These are phyloP conservation scores for Xerocomus potaroensis DNA, from an alignment of 768 basidiomycete species.

Conservation along the genomic window DNA sequence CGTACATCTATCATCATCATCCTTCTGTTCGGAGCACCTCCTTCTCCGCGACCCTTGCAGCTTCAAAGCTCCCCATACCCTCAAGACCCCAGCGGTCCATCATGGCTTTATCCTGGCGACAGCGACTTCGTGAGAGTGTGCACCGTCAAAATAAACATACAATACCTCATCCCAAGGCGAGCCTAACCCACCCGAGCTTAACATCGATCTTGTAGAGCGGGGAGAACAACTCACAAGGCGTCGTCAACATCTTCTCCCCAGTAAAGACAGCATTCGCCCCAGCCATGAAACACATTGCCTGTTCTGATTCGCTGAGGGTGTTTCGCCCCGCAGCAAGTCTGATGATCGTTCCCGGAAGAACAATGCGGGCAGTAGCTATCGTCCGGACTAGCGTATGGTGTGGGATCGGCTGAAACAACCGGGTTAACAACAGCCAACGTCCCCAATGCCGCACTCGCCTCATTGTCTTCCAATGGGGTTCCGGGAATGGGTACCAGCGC, in stretches of 20 bases:
- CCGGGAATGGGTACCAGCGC: constrained; percentile 94
- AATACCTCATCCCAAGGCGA: constrained; percentile 91
- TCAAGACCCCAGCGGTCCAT: constrained; percentile 89
- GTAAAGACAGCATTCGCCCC: constrained; percentile 98
- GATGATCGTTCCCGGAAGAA: constrained; percentile 89
- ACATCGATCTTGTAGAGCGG: not conserved
- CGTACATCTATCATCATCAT: too few relatives aligned
- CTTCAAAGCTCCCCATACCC: constrained; percentile 90
- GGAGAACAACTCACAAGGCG: constrained; percentile 66
- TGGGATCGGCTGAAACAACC: constrained; percentile 57
- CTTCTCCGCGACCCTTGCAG: constrained; percentile 53
- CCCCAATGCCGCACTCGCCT: constrained; percentile 43
- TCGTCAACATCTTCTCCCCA: constrained; percentile 97
- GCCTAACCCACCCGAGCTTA: constrained; percentile 40
- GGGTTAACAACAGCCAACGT: constrained; percentile 6
- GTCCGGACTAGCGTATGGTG: constrained; percentile 87
- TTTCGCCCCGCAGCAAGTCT: constrained; percentile 93
- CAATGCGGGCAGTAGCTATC: constrained; percentile 91
- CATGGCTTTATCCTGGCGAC: constrained; percentile 80
- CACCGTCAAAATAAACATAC: not conserved
- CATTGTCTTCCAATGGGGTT: constrained; percentile 88
- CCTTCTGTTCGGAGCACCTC: too few relatives aligned
- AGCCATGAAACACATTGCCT: constrained; percentile 98
- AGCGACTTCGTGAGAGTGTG: not conserved
- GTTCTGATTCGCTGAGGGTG: constrained; percentile 83